Evolutionary conservation across 306 rosid species (phyloP), one percentile per base, ranked within the genome.

Genomic region (Dryas drummondii): DNA sequence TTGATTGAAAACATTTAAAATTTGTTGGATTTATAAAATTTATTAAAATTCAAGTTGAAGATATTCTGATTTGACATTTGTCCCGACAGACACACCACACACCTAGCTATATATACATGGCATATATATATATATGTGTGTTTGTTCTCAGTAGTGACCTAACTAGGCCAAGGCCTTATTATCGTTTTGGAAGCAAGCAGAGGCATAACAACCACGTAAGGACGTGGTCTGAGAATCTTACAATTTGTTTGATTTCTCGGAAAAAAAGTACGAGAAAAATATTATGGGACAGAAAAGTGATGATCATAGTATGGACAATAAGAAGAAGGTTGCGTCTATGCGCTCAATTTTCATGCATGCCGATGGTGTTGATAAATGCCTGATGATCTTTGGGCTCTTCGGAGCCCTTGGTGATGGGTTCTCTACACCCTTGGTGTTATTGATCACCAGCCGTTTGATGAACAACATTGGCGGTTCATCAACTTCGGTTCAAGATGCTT

Each of bases 351-450:
- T 92, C 89, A 85, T 84, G 88, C 96, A 92, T 66, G 96, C 96
- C 15, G 97, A 92, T 84, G 53, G 75, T 44, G 64, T 42, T 13
- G 98, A 93, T 44, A 76, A 60, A 71, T 79, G 81, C 56, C 62
- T 84, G 67, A 93, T 93, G 98, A 15, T 27, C 42, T 67, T 93
- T 4, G 98, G 98, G 3, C 17, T 90, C 41, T 2, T 90, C 56
- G 98, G 98, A 11, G 71, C 94, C 14, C 22, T 93, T 12, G 94
- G 92, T 0, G 98, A 93, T 47, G 98, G 98, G 5, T 56, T 91
- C 51, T 41, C 83, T 4, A 83, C 87, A 6, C 98, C 98, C 59
- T 17, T 87, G 66, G 87, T 85, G 26, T 78, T 87, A 64, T 41
- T 71, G 16, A 76, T 85, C 62, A 76, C 75, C 22, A 81, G 89